Evolutionary conservation across 2,329 filamentous ascomycete genomes (phyloP).

Genomic region (Phyllosticta paracitricarpa): DNA sequence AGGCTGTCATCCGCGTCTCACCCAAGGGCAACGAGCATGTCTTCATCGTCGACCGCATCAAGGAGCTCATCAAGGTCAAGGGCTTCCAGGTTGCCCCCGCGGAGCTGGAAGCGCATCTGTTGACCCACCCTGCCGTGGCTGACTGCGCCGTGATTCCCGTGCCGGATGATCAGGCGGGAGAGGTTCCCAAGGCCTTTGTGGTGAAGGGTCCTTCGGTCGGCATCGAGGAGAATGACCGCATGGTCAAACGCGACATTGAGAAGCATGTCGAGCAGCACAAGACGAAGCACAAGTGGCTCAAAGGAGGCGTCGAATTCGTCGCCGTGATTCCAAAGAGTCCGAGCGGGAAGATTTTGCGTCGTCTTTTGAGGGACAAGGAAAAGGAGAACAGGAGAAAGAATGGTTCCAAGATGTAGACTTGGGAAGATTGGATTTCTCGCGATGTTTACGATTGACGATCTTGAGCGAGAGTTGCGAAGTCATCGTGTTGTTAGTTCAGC

Average conservation of each 20-base stretch:
- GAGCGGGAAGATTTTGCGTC: conserved; percentile 53
- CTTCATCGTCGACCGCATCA: conserved; percentile 74
- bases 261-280: conserved; percentile 53
- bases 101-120: conserved; percentile 70
- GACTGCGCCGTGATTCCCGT: conserved; percentile 73
- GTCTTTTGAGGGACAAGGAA: conserved; percentile 63
- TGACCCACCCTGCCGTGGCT: conserved; percentile 63
- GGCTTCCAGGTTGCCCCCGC: conserved; percentile 76
- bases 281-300: conserved; percentile 52
- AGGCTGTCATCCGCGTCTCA: conserved; percentile 58
- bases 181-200: conserved; percentile 54
- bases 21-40: conserved; percentile 65
- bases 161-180: conserved; percentile 51
- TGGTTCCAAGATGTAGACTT: conserved; percentile 54
- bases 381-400: conserved; percentile 54
- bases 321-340: conserved; percentile 49
- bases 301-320: conserved; percentile 45
- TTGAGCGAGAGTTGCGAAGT: neutral
- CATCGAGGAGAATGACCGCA: conserved; percentile 42
- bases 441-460: neutral
- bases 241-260: conserved; percentile 41
- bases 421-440: neutral
- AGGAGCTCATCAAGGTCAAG: conserved; percentile 71
- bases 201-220: conserved; percentile 47
- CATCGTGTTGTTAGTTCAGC: neutral